Base-by-base conservation (phyloP, 1,284 basidiomycete species). In the Moniliella sp. region DNA sequence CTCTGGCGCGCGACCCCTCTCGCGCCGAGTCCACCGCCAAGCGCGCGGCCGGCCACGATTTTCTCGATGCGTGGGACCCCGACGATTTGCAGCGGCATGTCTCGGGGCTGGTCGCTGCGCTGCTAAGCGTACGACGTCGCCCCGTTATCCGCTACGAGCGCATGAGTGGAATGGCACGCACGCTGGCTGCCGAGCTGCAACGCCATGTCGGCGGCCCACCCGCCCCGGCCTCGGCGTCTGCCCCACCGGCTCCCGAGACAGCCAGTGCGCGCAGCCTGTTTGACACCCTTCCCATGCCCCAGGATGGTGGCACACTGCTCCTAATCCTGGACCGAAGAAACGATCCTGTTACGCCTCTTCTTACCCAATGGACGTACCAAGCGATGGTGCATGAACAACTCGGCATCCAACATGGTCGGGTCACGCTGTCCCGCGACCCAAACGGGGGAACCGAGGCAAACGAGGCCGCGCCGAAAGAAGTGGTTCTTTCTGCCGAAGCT, bases 341-440 rank as follows among this genome's bases (percentile, higher is more conserved):
- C 62, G 91, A 99, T 57, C 91, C 91, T 2, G 83, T 97, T 10
- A 97, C 91, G 0, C 91, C 91, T 3, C 64, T 99, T n/a, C 68
- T 99, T 16, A 80, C 81, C 1, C 91, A 93, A 61, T 97, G 91
- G 91, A 97, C 91, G 9, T 97, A 97, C 63, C 88, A 97, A 61
- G 91, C 91, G 1, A 94, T 97, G 88, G 88, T 94, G 0, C 91
- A 99, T 53, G 91, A 97, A 60, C 66, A 93, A 8, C 65, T 97
- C 7, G 80, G 81, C 0, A 91, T 97, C 37, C 75, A 78, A 45
- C 94, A 94, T 57, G 88, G 86, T 11, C 71, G 91, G 29, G 84
- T 97, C 4, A 75, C 79, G 53, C 65, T 88, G 25, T n/a, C n/a
- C n/a, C n/a, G n/a, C n/a, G n/a, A n/a, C n/a, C n/a, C n/a, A n/a